Evolutionary conservation across 768 basidiomycete species (phyloP), one percentile per base, ranked within the genome.

Genomic region (Suillus tomentosus): DNA sequence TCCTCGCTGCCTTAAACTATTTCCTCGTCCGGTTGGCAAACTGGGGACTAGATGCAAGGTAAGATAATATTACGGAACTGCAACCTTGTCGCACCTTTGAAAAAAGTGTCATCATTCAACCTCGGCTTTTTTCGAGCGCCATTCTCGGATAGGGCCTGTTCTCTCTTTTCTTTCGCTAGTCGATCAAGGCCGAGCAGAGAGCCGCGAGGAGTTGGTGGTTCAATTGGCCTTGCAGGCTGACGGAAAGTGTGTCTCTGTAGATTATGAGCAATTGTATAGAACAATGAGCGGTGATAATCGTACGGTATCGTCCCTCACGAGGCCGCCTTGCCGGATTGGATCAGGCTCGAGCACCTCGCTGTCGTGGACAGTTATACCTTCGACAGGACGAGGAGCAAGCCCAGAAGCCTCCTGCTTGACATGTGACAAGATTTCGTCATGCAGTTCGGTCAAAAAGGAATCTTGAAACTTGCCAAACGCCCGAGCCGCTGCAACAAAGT

Each of bases 171-270:
- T 56, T 84, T 86, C 0, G 97, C 97, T 3, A 99, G 82, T 31
- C 84, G 84, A 72, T 99, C 96, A 7, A 99, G 81, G 4, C 96
- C 96, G 1, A 98, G 85, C 4, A 93, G 70, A 6, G 96, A 97
- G 0, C 85, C 78, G 55, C 92, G 82, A 1, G 92, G 91, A 15
- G 91, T 91, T 13, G 89, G 87, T 3, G 91, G 91, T 69, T 90
- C 89, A 8, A 91, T 75, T 10, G 88, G 85, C 70, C 84, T 88
- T 6, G 85, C 85, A 2, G 93, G 94, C 71, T 87, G 80, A 60
- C 87, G 84, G 78, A 97, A 99, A 0, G 88, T 87, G 70, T 96
- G 94, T 75, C 81, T 82, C 93, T 95, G 68, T 27, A 56, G 5
- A 40, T 48, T 27, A 48, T 69, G 51, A 70, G 63, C 50, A 59